Conservation (phyloP, 495 filamentous ascomycete genomes). For the Penicillium odoratum region DNA sequence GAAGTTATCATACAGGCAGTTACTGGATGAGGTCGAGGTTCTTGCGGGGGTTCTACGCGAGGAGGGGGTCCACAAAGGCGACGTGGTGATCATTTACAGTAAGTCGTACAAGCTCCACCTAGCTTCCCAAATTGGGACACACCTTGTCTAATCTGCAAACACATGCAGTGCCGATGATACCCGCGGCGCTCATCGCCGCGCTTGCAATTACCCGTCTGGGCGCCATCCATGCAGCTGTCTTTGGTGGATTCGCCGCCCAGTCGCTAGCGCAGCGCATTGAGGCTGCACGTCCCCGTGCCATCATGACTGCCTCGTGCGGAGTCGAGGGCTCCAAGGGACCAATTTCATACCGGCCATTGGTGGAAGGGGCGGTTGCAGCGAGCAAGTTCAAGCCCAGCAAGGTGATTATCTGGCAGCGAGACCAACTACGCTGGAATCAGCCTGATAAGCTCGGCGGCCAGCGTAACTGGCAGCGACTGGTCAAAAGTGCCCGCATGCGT, state of each 20-base stretch:
- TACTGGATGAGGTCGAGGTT: conserved; percentile 80
- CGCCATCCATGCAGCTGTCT: conserved; percentile 88
- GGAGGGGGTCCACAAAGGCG: conserved; percentile 80
- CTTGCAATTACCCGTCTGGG: conserved; percentile 80
- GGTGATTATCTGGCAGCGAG: conserved; percentile 75
- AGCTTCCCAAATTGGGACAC: not conserved
- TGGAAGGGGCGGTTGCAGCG: conserved; percentile 63
- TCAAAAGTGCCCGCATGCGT: conserved; percentile 63
- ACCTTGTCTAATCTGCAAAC: conserved; percentile 2
- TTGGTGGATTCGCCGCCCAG: conserved; percentile 82
- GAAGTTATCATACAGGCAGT: conserved; percentile 67
- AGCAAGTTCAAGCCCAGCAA: conserved; percentile 63
- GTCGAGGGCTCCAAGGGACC: conserved; percentile 84
- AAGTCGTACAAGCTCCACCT: conserved; percentile 22
- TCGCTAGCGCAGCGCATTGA: conserved; percentile 90
- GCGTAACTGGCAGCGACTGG: conserved; percentile 75
- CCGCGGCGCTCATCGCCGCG: conserved; percentile 79
- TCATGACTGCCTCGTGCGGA: conserved; percentile 89
- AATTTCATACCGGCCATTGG: conserved; percentile 66
- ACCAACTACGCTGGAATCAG: conserved; percentile 71
- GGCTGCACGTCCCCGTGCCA: conserved; percentile 67
- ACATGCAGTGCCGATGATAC: conserved; percentile 87
- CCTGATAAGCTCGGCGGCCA: conserved; percentile 64
- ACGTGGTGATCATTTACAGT: conserved; percentile 95
- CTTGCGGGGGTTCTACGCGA: conserved; percentile 81